A percentile compares a stretch with the other conserved stretches of the same genome.
These are phyloP conservation scores for Saturnispora mendoncae DNA, from an alignment of 805 yeast genomes.

Conservation along the genomic window DNA sequence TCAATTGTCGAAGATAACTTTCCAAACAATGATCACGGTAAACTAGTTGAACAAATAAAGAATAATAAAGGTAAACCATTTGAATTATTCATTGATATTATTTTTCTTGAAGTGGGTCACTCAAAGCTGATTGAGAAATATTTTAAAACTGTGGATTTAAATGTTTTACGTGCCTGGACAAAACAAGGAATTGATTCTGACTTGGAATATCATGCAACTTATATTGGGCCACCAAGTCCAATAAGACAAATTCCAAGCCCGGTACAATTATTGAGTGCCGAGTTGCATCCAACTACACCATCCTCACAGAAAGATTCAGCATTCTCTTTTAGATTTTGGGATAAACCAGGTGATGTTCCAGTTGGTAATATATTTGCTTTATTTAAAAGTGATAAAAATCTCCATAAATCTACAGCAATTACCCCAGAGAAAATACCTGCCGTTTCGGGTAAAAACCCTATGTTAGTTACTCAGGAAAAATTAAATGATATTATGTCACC, in stretches of 20 bases:
- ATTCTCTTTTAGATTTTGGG: too few relatives aligned
- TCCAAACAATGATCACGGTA: background rate
- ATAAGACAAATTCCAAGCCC: background rate
- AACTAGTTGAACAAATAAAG: background rate
- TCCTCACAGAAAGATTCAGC: too few relatives aligned
- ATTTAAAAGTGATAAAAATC: too few relatives aligned
- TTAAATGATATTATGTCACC: conserved; percentile 2
- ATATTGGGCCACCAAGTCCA: background rate
- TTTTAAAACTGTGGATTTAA: conserved; percentile 7
- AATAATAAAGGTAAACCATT: conserved; percentile 1
- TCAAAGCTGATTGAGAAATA: conserved; percentile 1
- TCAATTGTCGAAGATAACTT: too few relatives aligned
- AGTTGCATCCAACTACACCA: too few relatives aligned
- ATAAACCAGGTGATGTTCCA: too few relatives aligned
- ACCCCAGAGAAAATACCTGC: too few relatives aligned
- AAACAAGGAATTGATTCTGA: background rate
- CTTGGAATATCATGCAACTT: background rate
- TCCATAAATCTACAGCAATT: too few relatives aligned
- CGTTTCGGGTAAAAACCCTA: too few relatives aligned
- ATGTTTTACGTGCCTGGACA: conserved; percentile 11
- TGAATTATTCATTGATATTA: conserved; percentile 7
- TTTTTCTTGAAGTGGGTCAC: conserved; percentile 1
- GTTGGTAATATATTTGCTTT: too few relatives aligned
- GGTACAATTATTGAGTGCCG: too few relatives aligned
- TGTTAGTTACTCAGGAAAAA: background rate